Conservation (phyloP, 2,329 filamentous ascomycete species). For the Drechslera avenae region DNA sequence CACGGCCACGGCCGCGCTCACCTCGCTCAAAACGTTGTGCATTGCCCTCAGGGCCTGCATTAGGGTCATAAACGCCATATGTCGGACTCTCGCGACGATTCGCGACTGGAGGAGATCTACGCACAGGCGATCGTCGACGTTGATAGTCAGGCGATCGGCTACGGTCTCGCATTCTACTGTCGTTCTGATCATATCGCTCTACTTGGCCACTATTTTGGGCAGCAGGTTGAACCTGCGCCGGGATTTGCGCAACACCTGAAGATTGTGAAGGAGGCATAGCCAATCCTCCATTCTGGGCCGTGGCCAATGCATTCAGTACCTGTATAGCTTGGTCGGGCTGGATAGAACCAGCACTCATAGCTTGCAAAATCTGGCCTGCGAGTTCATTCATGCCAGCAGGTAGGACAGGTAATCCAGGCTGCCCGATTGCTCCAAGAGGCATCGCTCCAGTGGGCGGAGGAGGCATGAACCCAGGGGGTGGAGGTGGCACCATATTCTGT, state of each 20-base stretch:
- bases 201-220: conserved; percentile 27
- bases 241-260: conserved; percentile 19
- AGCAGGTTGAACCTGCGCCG: conserved; percentile 21
- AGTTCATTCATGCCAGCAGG: conserved; percentile 35
- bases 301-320: conserved; percentile 38
- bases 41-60: conserved; percentile 59
- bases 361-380: conserved; percentile 41
- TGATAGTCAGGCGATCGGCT: conserved; percentile 67
- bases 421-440: conserved; percentile 16
- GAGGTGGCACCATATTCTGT: conserved; percentile 38
- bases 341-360: conserved; percentile 41
- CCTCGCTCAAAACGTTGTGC: conserved; percentile 60
- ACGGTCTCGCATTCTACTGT: conserved; percentile 44
- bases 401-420: conserved; percentile 31
- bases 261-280: conserved; percentile 36
- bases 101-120: conserved; percentile 63
- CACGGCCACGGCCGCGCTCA: conserved; percentile 61
- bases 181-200: conserved; percentile 39
- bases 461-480: conserved; percentile 41
- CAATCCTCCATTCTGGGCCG: conserved; percentile 32
- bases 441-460: conserved; percentile 28
- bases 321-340: conserved; percentile 43
- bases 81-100: conserved; percentile 70
- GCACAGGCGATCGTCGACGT: conserved; percentile 62
- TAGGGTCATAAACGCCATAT: conserved; percentile 74